These are phyloP conservation scores for Eutypella sp. DNA, from an alignment of 2,329 filamentous ascomycete genomes.

Conservation along the genomic window DNA sequence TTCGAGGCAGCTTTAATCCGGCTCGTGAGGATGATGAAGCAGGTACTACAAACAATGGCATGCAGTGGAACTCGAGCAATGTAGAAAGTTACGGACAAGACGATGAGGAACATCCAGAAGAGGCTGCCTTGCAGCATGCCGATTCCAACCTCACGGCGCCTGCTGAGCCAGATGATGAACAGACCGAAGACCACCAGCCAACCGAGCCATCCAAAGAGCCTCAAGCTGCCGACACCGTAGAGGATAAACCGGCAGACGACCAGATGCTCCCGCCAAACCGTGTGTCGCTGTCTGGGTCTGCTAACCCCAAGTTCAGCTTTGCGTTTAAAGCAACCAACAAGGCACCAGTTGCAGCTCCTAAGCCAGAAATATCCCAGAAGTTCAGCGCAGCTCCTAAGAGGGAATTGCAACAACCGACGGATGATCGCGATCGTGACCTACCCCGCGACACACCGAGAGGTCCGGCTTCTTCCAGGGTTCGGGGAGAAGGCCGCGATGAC, in stretches of 20 bases:
- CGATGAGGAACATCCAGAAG: constrained; percentile 22
- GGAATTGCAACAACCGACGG: constrained; percentile 37
- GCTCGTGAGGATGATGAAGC: constrained; percentile 52
- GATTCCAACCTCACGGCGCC: constrained; percentile 21
- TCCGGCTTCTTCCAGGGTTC: constrained; percentile 26
- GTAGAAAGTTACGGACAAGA: constrained; percentile 14
- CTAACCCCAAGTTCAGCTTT: constrained; percentile 78
- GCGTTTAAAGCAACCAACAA: constrained; percentile 76
- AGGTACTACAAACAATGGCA: constrained; percentile 56
- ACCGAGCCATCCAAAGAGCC: constrained; percentile 61
- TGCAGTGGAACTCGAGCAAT: constrained; percentile 60
- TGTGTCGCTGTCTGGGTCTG: constrained; percentile 49
- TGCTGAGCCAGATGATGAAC: constrained; percentile 22
- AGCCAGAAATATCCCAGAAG: constrained; percentile 63
- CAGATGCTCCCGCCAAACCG: constrained; percentile 52
- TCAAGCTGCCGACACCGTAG: constrained; percentile 56
- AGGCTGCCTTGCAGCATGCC: constrained; percentile 24
- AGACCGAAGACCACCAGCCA: constrained; percentile 54
- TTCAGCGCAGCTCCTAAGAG: constrained; percentile 58
- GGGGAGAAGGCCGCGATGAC: constrained; percentile 12
- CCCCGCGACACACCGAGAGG: constrained; percentile 27
- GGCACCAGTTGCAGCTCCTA: constrained; percentile 50
- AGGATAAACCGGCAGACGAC: constrained; percentile 41
- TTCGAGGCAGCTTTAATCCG: constrained; percentile 51
- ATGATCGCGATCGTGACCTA: constrained; percentile 27